phyloP scores from a whole-genome alignment of 805 yeast species.

The Candida germanica region DNA sequence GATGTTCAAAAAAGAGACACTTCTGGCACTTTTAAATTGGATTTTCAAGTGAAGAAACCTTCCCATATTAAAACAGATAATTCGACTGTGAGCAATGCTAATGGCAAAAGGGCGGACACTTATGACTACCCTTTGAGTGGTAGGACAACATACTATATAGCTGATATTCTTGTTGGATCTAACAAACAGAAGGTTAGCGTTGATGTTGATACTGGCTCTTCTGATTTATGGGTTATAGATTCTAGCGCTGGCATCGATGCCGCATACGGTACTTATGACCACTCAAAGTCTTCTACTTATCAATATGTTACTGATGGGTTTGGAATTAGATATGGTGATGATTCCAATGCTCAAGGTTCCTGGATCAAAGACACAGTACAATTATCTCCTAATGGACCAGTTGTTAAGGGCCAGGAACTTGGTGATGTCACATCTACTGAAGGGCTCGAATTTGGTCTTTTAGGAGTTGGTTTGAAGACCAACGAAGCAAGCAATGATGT shows the following conservation, averaged over 20 bases:
- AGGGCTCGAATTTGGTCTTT: constrained; percentile 12
- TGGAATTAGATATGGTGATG: constrained; percentile 47
- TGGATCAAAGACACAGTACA: constrained; percentile 15
- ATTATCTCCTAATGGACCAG: constrained; percentile 10
- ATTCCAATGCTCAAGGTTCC: constrained; percentile 34
- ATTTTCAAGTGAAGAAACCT: constrained; percentile 9
- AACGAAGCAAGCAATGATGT: constrained; percentile 10
- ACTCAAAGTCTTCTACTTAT: constrained; percentile 29
- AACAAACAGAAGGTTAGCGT: constrained; percentile 18
- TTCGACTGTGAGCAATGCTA: neutral
- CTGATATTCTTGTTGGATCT: constrained; percentile 19
- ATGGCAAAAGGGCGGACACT: constrained; percentile 5
- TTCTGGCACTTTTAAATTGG: constrained; percentile 9
- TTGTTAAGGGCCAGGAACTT: constrained; percentile 11
- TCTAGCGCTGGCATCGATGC: constrained; percentile 4
- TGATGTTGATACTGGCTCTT: constrained; percentile 25
- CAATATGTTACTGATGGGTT: constrained; percentile 31
- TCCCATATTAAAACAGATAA: constrained; percentile 8
- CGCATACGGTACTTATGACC: constrained; percentile 37
- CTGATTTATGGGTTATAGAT: constrained; percentile 25
- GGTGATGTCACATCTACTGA: constrained; percentile 13
- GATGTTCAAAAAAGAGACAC: constrained; percentile 11
- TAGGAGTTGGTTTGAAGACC: constrained; percentile 16
- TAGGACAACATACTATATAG: constrained; percentile 7
- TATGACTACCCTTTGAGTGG: constrained; percentile 2